Evolutionary conservation across 225 moss, liverwort and hornwort genomes (phyloP).

Genomic region (Polytrichum commune): DNA sequence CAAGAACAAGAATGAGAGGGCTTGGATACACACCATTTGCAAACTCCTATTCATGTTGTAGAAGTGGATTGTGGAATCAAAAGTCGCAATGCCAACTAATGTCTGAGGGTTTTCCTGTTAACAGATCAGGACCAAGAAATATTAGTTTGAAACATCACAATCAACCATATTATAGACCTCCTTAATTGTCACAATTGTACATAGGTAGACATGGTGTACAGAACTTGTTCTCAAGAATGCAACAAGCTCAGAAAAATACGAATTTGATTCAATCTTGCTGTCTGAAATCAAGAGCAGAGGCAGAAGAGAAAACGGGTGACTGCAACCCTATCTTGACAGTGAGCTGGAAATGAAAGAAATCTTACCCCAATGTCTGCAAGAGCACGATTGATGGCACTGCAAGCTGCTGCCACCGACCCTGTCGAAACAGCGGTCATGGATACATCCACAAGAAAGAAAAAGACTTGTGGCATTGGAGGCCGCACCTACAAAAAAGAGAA

Average conservation of each 20-base stretch:
- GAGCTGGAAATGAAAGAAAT: background rate
- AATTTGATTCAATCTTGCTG: too few relatives aligned
- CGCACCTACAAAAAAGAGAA: conserved; percentile 56
- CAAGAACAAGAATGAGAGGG: background rate
- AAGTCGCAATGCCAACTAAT: conserved; percentile 91
- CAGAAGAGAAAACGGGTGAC: too few relatives aligned
- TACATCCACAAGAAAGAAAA: conserved; percentile 93
- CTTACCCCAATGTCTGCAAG: conserved; percentile 87
- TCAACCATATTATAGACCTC: too few relatives aligned
- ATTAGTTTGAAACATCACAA: background rate
- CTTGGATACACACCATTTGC: conserved; percentile 57
- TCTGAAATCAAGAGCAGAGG: too few relatives aligned
- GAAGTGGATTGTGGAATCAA: conserved; percentile 95
- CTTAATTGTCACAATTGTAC: too few relatives aligned
- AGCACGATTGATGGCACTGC: conserved; percentile 84
- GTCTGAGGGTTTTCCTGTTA: conserved; percentile 86
- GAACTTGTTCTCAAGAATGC: too few relatives aligned
- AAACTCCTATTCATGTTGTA: conserved; percentile 90
- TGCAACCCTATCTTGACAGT: too few relatives aligned
- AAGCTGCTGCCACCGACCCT: conserved; percentile 86
- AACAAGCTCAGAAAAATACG: too few relatives aligned
- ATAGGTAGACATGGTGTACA: too few relatives aligned
- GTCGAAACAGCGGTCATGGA: conserved; percentile 81
- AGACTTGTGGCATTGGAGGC: conserved; percentile 91
- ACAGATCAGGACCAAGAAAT: conserved; percentile 10